These are phyloP conservation scores for Starmerella vaccinii DNA, from an alignment of 805 yeast genomes.

Conservation along the genomic window DNA sequence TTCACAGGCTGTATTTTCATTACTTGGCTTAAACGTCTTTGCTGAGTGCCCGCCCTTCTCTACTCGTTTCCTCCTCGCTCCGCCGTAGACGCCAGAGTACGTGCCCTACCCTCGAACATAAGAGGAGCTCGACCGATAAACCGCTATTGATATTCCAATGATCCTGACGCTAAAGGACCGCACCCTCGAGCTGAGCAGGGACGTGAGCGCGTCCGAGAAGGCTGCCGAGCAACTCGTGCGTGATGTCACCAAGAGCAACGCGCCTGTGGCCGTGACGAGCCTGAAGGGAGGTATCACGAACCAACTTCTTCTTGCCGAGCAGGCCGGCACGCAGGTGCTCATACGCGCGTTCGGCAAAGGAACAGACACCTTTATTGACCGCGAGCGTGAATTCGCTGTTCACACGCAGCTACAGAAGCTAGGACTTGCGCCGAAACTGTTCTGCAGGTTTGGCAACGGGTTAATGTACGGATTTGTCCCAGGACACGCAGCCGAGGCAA, in stretches of 20 bases:
- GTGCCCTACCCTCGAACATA: neutral
- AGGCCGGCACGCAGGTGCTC: constrained; percentile 28
- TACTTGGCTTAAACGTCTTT: too few species aligned
- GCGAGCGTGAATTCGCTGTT: constrained; percentile 63
- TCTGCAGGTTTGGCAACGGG: constrained; percentile 62
- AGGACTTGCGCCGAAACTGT: constrained; percentile 56
- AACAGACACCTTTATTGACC: constrained; percentile 58
- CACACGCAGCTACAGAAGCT: constrained; percentile 52
- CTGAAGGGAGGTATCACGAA: constrained; percentile 35
- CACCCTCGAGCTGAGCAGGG: constrained; percentile 6
- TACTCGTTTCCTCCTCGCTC: neutral
- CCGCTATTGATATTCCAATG: constrained; percentile 3
- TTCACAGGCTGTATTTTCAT: too few species aligned
- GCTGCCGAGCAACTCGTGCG: constrained; percentile 13
- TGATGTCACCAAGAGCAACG: constrained; percentile 3
- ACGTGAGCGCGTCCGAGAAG: neutral
- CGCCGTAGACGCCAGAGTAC: neutral
- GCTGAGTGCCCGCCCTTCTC: too few species aligned
- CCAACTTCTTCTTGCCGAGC: constrained; percentile 28
- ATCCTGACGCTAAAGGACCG: constrained; percentile 12
- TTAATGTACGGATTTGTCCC: constrained; percentile 58
- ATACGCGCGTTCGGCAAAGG: constrained; percentile 69
- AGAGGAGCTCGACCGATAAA: neutral
- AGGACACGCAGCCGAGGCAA: constrained; percentile 50
- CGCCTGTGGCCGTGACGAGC: constrained; percentile 21